Evolutionary conservation across 1,284 basidiomycete genomes (phyloP).

Genomic region (Ustilago cynodontis): DNA sequence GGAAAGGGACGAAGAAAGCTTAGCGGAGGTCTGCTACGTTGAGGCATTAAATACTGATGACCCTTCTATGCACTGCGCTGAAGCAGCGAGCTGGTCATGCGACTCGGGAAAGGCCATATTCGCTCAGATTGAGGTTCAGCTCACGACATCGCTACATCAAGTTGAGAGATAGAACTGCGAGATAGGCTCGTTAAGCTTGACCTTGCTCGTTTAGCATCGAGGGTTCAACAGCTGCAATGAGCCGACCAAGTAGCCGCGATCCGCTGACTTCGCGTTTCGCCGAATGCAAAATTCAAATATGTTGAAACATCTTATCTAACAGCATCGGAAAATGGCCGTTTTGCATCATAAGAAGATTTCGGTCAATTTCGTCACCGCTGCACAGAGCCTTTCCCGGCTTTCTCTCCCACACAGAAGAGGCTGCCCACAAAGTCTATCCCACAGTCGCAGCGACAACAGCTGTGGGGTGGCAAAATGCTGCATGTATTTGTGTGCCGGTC

Average conservation of each 20-base stretch:
- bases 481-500: slow-evolving; percentile 13
- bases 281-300: not conserved
- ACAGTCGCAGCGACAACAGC: not conserved
- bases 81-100: slow-evolving; percentile 6
- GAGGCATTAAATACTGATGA: not conserved
- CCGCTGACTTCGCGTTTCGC: slow-evolving; percentile 17
- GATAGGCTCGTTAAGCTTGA: slow-evolving; percentile 11
- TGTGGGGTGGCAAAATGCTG: slow-evolving; percentile 16
- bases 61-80: not conserved
- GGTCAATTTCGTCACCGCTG: slow-evolving; percentile 28
- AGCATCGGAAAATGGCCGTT: not conserved
- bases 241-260: slow-evolving; percentile 29
- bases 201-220: slow-evolving; percentile 21
- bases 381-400: not conserved
- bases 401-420: slow-evolving; percentile 5
- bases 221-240: not conserved
- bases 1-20: not conserved
- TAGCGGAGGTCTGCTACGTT: not conserved
- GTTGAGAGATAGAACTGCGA: not conserved
- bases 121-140: not conserved
- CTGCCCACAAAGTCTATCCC: not conserved
- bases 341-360: slow-evolving; percentile 19
- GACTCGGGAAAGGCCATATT: not conserved
- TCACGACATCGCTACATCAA: not conserved
- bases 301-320: slow-evolving; percentile 13